Base-by-base conservation (phyloP, 2,329 filamentous ascomycete genomes). In the Calonectria hawksworthii region DNA sequence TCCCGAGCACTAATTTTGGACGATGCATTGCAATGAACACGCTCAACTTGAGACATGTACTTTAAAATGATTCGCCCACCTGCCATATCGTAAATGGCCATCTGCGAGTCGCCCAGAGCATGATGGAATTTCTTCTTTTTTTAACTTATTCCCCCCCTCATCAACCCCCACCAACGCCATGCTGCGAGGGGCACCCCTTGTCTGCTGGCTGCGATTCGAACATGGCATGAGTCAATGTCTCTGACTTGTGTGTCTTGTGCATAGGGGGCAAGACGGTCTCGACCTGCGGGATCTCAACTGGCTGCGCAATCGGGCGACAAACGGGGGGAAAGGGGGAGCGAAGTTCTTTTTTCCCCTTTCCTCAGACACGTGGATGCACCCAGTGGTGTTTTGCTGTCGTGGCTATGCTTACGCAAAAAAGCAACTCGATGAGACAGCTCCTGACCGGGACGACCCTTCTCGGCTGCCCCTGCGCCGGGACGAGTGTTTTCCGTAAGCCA, bases 101-200 rank as follows among this genome's bases (percentile, higher is more conserved):
- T 34, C 26, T 65, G 68, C 59, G 32, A 52, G 61, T 36, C 23
- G 47, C 56, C 68, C 21, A 18, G 50, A 65, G 54, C 68, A 70
- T 69, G 28, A 69, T 63, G 67, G 30, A 16, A 41, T 50, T 61
- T 47, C 52, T 54, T 38, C 36, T 34, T 68, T 52, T 23, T 54
- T 26, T 61, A 30, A 63, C 26, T 16, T 16, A 47, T 38, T 6
- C 4, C 63, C 38, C 61, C 41, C 41, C n/a, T 30, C 44, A 36
- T 26, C 23, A 16, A 10, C 10, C 59, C 59, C 23, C 38, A 18
- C 32, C 56, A 63, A 63, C 36, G 14, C 56, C 36, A 41, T 63
- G 56, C 23, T 14, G 56, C 4, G 56, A 63, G 36, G 56, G 38
- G 13, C 36, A 16, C 56, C 38, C 28, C 52, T 56, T 14, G n/a